Conservation (phyloP, 2,329 filamentous ascomycete genomes). For the Chaetomiaceae sp. region DNA sequence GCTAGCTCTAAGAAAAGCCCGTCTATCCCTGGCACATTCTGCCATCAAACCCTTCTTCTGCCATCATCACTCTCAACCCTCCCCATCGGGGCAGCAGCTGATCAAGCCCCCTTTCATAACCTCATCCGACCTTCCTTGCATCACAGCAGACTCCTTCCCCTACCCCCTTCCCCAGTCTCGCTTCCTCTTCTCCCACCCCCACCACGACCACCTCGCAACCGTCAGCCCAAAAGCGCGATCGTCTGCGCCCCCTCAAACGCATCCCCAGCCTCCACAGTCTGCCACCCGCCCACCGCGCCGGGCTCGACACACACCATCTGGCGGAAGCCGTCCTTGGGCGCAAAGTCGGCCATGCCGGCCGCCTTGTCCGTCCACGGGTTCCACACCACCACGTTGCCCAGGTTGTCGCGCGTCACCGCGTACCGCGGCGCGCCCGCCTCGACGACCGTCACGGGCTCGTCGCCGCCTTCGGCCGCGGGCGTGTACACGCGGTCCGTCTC, state of each 20-base stretch:
- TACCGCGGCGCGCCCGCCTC: constrained; percentile 60
- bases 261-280: constrained; percentile 74
- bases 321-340: constrained; percentile 82
- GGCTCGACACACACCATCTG: constrained; percentile 94
- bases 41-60: too few relatives aligned
- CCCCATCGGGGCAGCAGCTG: too few relatives aligned
- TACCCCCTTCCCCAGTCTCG: too few relatives aligned
- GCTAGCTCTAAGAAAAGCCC: too few relatives aligned
- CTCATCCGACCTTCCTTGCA: not conserved
- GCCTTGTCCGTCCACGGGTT: constrained; percentile 92
- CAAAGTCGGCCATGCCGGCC: constrained; percentile 76
- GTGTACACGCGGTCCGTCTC: constrained; percentile 90
- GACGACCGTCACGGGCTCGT: constrained; percentile 54
- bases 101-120: not conserved
- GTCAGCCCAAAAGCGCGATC: constrained; percentile 33
- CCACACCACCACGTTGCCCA: constrained; percentile 89
- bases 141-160: not conserved
- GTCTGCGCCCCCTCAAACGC: constrained; percentile 57
- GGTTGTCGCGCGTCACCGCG: constrained; percentile 73
- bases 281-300: constrained; percentile 75
- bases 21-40: too few relatives aligned
- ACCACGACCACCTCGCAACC: not conserved
- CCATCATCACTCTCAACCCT: too few relatives aligned
- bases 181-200: not conserved
- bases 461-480: constrained; percentile 52